Percentiles rank a stretch among this genome's conserved stretches.
Conservation (phyloP, 1,284 basidiomycete species). For the Dichomitus squalens region DNA sequence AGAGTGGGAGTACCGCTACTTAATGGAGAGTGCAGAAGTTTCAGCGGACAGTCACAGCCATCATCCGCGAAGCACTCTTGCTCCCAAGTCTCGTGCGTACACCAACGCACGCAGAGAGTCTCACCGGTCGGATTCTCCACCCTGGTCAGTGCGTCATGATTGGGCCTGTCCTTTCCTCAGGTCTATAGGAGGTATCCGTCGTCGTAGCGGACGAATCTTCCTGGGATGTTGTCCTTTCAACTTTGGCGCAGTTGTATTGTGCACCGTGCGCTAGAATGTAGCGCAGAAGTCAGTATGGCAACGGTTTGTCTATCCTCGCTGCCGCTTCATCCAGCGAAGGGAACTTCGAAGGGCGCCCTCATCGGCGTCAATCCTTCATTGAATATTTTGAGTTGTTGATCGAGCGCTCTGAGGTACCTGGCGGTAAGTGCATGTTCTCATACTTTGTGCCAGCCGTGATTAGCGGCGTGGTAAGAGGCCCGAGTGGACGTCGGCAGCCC, state of each 20-base stretch:
- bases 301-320: not conserved
- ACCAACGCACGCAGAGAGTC: no score
- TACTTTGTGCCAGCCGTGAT: not conserved
- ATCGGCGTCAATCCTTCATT: not conserved
- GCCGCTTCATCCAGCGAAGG: slow-evolving; percentile 4
- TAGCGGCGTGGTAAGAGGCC: not conserved
- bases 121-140: no score
- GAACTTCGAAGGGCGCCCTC: slow-evolving; percentile 7
- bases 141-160: slow-evolving; percentile 9
- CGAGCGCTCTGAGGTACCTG: not conserved
- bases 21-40: not conserved
- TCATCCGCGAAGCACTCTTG: slow-evolving; percentile 7
- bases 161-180: not conserved
- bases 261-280: not conserved
- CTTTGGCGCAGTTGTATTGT: not conserved
- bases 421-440: not conserved
- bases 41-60: slow-evolving; percentile 13
- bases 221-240: not conserved
- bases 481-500: not conserved
- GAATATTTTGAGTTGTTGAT: not conserved
- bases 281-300: slow-evolving; percentile 2
- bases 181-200: not conserved
- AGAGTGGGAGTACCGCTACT: not conserved
- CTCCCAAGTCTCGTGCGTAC: not conserved
- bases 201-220: not conserved